phyloP scores from a whole-genome alignment of 805 yeast species.

The Cyberlindnera euphorbiae region DNA sequence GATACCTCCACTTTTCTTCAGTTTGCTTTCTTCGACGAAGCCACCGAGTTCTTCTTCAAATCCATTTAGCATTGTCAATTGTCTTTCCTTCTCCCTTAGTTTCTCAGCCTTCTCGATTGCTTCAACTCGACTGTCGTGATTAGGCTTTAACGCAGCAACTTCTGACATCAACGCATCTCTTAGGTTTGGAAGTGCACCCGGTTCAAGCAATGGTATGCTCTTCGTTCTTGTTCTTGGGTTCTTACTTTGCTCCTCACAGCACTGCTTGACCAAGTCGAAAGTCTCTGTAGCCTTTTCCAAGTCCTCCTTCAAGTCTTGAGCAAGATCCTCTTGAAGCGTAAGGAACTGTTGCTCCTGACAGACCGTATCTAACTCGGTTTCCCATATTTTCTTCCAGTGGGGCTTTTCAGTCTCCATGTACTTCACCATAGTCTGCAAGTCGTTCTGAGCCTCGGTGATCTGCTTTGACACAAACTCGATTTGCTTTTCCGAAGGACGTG shows the following conservation, averaged over 20 bases:
- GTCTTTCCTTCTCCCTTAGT: slow-evolving; percentile 66
- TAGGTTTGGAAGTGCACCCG: slow-evolving; percentile 55
- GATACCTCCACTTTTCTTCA: slow-evolving; percentile 84
- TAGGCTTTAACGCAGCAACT: slow-evolving; percentile 73
- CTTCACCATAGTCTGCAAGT: slow-evolving; percentile 48
- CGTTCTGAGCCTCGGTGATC: slow-evolving; percentile 49
- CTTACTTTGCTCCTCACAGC: slow-evolving; percentile 73
- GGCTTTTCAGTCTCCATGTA: slow-evolving; percentile 71
- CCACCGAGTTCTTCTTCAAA: slow-evolving; percentile 83
- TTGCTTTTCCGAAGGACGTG: slow-evolving; percentile 72
- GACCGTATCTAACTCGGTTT: slow-evolving; percentile 79
- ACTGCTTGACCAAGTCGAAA: slow-evolving; percentile 71
- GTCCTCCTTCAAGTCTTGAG: slow-evolving; percentile 76
- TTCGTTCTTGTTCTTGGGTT: slow-evolving; percentile 39
- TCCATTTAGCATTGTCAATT: slow-evolving; percentile 48
- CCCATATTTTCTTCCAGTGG: slow-evolving; percentile 91
- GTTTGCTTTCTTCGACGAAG: slow-evolving; percentile 72
- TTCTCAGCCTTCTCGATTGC: slow-evolving; percentile 89
- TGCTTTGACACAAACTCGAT: slow-evolving; percentile 62
- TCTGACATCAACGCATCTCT: slow-evolving; percentile 78
- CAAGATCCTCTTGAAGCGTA: slow-evolving; percentile 82
- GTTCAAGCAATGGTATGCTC: slow-evolving; percentile 48
- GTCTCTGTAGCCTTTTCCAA: slow-evolving; percentile 77
- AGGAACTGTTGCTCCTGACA: slow-evolving; percentile 93
- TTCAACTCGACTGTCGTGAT: slow-evolving; percentile 78